Evolutionary conservation across 169 alveolate species (phyloP).

Genomic region (Babesia divergens): DNA sequence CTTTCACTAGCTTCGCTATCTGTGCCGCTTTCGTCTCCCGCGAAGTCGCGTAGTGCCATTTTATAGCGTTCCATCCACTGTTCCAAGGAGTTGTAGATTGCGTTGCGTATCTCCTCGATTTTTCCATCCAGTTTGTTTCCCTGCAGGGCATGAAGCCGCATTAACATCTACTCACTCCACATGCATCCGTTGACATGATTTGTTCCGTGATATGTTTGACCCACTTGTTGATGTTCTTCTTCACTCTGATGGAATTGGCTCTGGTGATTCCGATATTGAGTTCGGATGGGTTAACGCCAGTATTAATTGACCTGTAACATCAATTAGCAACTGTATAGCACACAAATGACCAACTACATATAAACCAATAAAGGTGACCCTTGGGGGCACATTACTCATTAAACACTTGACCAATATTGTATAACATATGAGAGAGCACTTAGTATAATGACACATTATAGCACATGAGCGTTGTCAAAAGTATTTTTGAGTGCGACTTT

Average conservation of each 20-base stretch:
- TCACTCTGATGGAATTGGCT: slow-evolving; percentile 86
- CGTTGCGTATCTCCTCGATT: slow-evolving; percentile 64
- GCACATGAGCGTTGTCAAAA: no score
- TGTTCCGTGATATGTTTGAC: slow-evolving; percentile 83
- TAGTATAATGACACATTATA: not conserved
- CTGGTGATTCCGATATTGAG: slow-evolving; percentile 86
- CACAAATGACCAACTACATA: no score
- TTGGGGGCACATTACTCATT: no score
- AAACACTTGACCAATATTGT: no score
- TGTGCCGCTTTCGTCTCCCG: slow-evolving; percentile 18
- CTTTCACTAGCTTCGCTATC: slow-evolving; percentile 1
- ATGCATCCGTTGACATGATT: slow-evolving; percentile 83
- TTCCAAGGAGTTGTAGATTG: slow-evolving; percentile 57
- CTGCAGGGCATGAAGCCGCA: not conserved
- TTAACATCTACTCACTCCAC: slow-evolving; percentile 27
- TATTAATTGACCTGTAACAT: slow-evolving; percentile 81
- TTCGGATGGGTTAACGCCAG: slow-evolving; percentile 92
- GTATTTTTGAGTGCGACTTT: no score
- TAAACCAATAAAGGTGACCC: no score
- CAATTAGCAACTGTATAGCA: no score
- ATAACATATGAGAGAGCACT: not conserved
- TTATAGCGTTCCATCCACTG: slow-evolving; percentile 57
- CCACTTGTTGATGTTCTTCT: slow-evolving; percentile 83
- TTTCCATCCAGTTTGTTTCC: slow-evolving; percentile 73
- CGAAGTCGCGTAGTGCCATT: slow-evolving; percentile 22